Percentiles rank a stretch among this genome's conserved stretches.
Evolutionary conservation across 129 eudicot genomes (phyloP).

Genomic region (Kitagawia praeruptora): DNA sequence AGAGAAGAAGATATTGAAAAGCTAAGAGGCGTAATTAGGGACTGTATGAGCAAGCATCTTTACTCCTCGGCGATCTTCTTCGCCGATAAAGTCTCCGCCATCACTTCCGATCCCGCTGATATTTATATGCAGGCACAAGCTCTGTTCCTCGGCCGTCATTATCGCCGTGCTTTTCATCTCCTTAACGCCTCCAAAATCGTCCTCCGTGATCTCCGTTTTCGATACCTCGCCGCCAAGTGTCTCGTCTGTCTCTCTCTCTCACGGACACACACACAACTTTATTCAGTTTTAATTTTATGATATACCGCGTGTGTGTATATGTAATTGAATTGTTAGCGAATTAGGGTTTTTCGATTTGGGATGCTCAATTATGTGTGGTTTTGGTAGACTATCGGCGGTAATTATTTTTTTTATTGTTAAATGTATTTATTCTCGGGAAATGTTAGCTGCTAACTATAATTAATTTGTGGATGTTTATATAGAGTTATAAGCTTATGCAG

Average conservation of each 20-base stretch:
- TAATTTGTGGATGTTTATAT: not conserved
- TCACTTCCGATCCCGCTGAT: conserved; percentile 91
- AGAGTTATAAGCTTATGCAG: not conserved
- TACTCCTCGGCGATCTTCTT: conserved; percentile 97
- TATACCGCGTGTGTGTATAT: not conserved
- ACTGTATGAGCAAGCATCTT: conserved; percentile 89
- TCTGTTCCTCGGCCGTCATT: conserved; percentile 93
- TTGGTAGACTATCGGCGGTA: not conserved
- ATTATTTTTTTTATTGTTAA: not conserved
- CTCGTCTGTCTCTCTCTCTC: conserved; percentile 36
- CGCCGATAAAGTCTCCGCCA: conserved; percentile 96
- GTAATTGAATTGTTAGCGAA: not conserved
- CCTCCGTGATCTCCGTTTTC: conserved; percentile 84
- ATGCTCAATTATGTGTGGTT: not conserved
- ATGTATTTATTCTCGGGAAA: not conserved
- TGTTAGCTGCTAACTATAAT: not conserved
- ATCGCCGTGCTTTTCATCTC: conserved; percentile 91
- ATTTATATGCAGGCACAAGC: conserved; percentile 98
- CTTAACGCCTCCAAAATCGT: conserved; percentile 84
- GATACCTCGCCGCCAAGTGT: conserved; percentile 93
- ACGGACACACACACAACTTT: not conserved
- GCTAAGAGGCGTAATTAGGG: conserved; percentile 78
- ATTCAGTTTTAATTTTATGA: not conserved
- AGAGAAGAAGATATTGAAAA: conserved; percentile 85
- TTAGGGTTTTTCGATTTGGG: not conserved